Conservation (phyloP, 169 alveolate species). For the Eimeria praecox region DNA sequence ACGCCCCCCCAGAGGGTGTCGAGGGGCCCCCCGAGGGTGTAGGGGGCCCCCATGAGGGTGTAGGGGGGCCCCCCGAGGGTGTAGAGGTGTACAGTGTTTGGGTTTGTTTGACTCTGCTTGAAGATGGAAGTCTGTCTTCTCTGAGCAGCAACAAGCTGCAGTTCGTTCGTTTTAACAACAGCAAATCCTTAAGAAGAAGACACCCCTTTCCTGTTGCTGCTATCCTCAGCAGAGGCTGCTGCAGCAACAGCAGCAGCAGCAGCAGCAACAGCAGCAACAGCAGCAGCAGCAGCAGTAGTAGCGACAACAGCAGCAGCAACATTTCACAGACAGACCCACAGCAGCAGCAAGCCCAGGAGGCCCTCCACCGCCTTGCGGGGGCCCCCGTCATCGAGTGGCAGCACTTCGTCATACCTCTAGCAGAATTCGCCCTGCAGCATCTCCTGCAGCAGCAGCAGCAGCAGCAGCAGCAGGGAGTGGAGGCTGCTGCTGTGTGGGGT, state of each 20-base stretch:
- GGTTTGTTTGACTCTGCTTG: not conserved
- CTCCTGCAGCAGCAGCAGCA: constrained; percentile 21
- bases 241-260: not conserved
- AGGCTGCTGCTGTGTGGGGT: constrained; percentile 7
- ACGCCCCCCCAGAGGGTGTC: not conserved
- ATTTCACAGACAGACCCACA: not conserved
- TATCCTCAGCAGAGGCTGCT: not conserved
- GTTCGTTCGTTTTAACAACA: not conserved
- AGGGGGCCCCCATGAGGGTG: not conserved
- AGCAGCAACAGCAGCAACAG: not conserved
- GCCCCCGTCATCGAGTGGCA: constrained; percentile 4
- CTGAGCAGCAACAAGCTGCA: constrained; percentile 16
- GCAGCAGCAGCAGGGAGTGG: not conserved
- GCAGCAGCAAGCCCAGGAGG: not conserved
- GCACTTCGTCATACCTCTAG: constrained; percentile 14
- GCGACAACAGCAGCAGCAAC: too few species aligned
- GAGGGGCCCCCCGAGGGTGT: constrained; percentile 30
- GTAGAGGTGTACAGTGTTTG: not conserved
- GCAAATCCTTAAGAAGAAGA: not conserved
- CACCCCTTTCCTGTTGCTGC: constrained; percentile 7
- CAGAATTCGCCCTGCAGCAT: constrained; percentile 9
- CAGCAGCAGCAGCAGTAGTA: not conserved
- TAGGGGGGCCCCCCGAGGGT: constrained; percentile 2
- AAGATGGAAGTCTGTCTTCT: not conserved
- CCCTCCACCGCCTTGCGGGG: not conserved